phyloP scores from a whole-genome alignment of 768 basidiomycete genomes.

The Tylopilus rubrobrunneus region DNA sequence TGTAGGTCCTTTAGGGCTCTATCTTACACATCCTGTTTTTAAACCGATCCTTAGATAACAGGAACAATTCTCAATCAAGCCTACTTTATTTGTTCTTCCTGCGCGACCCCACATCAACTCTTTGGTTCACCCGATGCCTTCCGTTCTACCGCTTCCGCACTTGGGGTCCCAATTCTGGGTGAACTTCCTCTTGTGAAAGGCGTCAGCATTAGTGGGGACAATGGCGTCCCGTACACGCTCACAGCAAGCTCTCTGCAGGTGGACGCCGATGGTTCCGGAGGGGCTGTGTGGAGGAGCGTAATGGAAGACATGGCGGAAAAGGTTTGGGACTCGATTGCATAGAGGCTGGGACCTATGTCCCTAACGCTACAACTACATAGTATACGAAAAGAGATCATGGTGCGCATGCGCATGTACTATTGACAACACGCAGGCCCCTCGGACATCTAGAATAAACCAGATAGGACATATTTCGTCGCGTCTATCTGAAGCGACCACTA shows the following conservation, averaged over 20 bases:
- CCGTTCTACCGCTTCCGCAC: conserved; percentile 49
- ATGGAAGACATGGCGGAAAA: conserved; percentile 29
- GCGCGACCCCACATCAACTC: conserved; percentile 56
- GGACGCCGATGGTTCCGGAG: conserved; percentile 24
- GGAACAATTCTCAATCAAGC: conserved; percentile 89
- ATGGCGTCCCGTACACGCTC: conserved; percentile 53
- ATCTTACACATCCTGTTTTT: neutral
- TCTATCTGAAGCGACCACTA: too few relatives aligned
- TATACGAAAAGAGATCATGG: too few relatives aligned
- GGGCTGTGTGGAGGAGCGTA: conserved; percentile 29
- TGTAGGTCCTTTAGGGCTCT: conserved; percentile 40
- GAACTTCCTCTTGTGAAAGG: conserved; percentile 77
- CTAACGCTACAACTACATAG: neutral
- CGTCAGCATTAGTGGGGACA: conserved; percentile 71
- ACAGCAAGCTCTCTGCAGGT: conserved; percentile 11
- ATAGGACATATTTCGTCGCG: too few relatives aligned
- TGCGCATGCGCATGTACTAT: too few relatives aligned
- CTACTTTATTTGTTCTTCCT: conserved; percentile 75
- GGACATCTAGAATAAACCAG: too few relatives aligned
- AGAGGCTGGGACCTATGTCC: neutral
- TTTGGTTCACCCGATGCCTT: conserved; percentile 73
- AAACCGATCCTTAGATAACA: conserved; percentile 53
- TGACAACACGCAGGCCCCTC: too few relatives aligned
- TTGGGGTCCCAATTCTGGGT: conserved; percentile 65
- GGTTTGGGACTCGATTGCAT: conserved; percentile 28